phyloP scores from a whole-genome alignment of 768 basidiomycete species.

The Tephrocybe sp. region DNA sequence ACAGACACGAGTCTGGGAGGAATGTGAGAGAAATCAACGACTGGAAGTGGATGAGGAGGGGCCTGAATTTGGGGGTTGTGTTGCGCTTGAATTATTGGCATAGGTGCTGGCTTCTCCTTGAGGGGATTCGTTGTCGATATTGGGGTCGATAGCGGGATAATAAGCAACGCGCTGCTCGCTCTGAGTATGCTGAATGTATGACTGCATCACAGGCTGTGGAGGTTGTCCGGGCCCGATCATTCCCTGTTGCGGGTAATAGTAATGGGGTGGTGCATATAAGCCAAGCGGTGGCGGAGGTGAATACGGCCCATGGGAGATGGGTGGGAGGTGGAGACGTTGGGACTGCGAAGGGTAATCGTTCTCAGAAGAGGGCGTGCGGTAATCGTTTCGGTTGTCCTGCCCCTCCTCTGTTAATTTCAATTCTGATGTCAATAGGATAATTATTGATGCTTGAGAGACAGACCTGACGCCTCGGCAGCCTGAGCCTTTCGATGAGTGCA shows the following conservation, averaged over 20 bases:
- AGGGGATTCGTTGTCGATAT: conserved; percentile 21
- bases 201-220: conserved; percentile 20
- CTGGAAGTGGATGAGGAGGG: conserved; percentile 4
- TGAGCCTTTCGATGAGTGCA: conserved; percentile 42
- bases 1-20: too few relatives aligned
- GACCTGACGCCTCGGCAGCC: conserved; percentile 26
- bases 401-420: background rate
- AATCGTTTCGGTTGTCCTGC: conserved; percentile 3
- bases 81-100: background rate
- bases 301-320: conserved; percentile 23
- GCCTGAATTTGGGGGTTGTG: conserved; percentile 1
- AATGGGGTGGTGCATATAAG: conserved; percentile 16
- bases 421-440: background rate
- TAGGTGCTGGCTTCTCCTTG: conserved; percentile 6
- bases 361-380: conserved; percentile 9
- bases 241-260: conserved; percentile 18
- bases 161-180: conserved; percentile 23
- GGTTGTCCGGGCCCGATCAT: conserved; percentile 24
- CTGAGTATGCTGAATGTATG: conserved; percentile 16
- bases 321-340: conserved; percentile 26
- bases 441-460: background rate
- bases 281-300: conserved; percentile 19
- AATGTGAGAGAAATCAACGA: conserved; percentile 10
- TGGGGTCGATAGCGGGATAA: conserved; percentile 41
- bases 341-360: conserved; percentile 17